Evolutionary conservation across 805 yeast species (phyloP).

Genomic region (Debaryomyces hansenii): DNA sequence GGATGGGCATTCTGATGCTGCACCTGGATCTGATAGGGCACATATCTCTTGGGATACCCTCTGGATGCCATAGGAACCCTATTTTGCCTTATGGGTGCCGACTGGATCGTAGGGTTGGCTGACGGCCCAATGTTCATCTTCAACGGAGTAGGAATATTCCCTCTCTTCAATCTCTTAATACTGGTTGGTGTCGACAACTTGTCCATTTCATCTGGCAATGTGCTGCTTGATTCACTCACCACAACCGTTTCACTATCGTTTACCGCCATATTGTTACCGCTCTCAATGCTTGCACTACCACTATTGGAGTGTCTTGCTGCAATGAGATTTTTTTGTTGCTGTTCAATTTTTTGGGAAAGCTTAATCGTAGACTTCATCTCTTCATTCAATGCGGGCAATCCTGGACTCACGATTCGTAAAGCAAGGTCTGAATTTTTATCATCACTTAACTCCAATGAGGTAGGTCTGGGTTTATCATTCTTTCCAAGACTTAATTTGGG

Average conservation of each 20-base stretch:
- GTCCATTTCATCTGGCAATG: constrained; percentile 12
- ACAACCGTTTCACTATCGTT: background rate
- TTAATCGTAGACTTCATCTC: constrained; percentile 34
- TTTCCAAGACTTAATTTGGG: constrained; percentile 1
- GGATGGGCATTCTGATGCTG: background rate
- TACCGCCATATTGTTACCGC: background rate
- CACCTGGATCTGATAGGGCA: constrained; percentile 4
- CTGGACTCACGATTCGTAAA: constrained; percentile 34
- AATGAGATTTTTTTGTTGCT: constrained; percentile 31
- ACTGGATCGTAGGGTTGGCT: constrained; percentile 24
- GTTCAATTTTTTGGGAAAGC: constrained; percentile 31
- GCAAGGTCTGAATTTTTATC: constrained; percentile 24
- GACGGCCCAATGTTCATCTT: constrained; percentile 12
- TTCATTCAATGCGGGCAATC: constrained; percentile 27
- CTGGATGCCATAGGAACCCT: background rate
- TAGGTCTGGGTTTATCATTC: constrained; percentile 18
- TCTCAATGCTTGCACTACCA: constrained; percentile 1
- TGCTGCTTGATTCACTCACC: background rate
- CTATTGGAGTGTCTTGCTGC: constrained; percentile 22
- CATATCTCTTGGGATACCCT: background rate
- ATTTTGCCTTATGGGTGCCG: constrained; percentile 30
- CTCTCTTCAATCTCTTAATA: constrained; percentile 30
- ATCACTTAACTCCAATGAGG: constrained; percentile 13
- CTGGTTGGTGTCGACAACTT: constrained; percentile 14
- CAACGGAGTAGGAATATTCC: constrained; percentile 33